Conservation (phyloP, 2,329 filamentous ascomycete species). For the Claviceps fusiformis region DNA sequence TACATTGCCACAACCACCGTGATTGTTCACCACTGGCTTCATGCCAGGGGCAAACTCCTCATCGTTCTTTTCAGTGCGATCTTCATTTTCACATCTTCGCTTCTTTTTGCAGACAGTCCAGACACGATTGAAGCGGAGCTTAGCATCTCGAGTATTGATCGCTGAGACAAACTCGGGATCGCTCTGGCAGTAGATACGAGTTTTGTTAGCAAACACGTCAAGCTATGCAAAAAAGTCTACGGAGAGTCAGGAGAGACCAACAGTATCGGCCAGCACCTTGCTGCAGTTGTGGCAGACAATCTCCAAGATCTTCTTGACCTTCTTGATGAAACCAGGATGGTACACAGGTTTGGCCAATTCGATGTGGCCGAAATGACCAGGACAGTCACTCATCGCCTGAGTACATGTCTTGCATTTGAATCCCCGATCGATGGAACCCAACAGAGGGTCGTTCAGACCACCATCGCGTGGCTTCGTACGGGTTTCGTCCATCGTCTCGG, state of each 20-base stretch:
- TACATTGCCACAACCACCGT: conserved; percentile 86
- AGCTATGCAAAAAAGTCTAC: conserved; percentile 31
- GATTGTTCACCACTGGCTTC: conserved; percentile 42
- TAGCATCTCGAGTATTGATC: conserved; percentile 76
- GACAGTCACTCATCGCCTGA: conserved; percentile 90
- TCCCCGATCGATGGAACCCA: conserved; percentile 91
- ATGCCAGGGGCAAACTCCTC: conserved; percentile 49
- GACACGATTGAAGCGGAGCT: conserved; percentile 83
- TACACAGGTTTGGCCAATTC: conserved; percentile 94
- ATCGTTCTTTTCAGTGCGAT: conserved; percentile 54
- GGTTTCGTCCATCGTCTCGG: conserved; percentile 98
- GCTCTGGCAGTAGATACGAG: conserved; percentile 43
- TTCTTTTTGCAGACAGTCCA: conserved; percentile 89
- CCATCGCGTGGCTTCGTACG: conserved; percentile 80
- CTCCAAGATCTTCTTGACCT: conserved; percentile 98
- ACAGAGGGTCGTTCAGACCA: conserved; percentile 87
- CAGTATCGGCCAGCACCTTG: conserved; percentile 93
- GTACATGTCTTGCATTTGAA: conserved; percentile 95
- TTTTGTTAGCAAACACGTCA: conserved; percentile 44
- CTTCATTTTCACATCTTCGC: conserved; percentile 68
- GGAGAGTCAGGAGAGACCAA: conserved; percentile 56
- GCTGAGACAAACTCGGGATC: conserved; percentile 75
- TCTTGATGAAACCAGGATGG: conserved; percentile 91
- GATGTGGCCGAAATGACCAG: conserved; percentile 97
- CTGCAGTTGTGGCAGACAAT: conserved; percentile 98